Percentiles rank a stretch among this genome's conserved stretches.
phyloP scores from a whole-genome alignment of 495 filamentous ascomycete species.

The Penicillium psychrofluorescens region DNA sequence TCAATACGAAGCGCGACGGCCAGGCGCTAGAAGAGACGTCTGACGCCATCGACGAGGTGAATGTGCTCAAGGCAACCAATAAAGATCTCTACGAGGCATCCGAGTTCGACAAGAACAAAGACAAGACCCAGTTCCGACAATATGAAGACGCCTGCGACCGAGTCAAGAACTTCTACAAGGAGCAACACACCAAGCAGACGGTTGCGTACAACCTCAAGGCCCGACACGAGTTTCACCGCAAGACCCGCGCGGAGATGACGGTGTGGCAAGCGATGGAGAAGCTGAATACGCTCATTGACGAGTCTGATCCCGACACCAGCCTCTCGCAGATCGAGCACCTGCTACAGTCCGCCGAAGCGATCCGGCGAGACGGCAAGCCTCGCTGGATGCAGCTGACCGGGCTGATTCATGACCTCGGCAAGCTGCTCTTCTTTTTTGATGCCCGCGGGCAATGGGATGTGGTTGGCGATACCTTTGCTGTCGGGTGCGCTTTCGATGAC shows the following conservation, averaged over 20 bases:
- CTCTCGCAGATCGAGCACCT: conserved; percentile 85
- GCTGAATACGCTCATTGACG: conserved; percentile 81
- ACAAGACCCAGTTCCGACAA: conserved; percentile 75
- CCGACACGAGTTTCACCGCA: conserved; percentile 61
- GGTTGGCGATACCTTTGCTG: conserved; percentile 85
- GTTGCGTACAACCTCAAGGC: conserved; percentile 76
- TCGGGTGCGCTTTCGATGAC: conserved; percentile 75
- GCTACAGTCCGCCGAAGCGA: conserved; percentile 79
- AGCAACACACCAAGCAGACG: conserved; percentile 80
- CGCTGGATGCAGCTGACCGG: conserved; percentile 89
- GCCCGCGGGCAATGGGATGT: conserved; percentile 87
- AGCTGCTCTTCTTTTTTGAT: conserved; percentile 78
- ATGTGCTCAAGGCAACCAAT: conserved; percentile 60
- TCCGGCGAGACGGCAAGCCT: conserved; percentile 81
- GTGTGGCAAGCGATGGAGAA: conserved; percentile 89
- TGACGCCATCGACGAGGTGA: conserved; percentile 74
- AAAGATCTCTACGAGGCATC: conserved; percentile 54
- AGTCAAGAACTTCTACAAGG: conserved; percentile 75
- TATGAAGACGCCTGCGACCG: conserved; percentile 72
- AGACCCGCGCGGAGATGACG: conserved; percentile 65
- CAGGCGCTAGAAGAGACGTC: conserved; percentile 72
- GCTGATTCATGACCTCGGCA: conserved; percentile 85
- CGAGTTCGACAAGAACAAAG: conserved; percentile 66
- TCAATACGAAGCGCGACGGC: conserved; percentile 48
- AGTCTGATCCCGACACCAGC: conserved; percentile 79